A percentile compares a stretch with the other conserved stretches of the same genome.
Conservation (phyloP, 805 yeast species). For the Wickerhamomyces queroliae region DNA sequence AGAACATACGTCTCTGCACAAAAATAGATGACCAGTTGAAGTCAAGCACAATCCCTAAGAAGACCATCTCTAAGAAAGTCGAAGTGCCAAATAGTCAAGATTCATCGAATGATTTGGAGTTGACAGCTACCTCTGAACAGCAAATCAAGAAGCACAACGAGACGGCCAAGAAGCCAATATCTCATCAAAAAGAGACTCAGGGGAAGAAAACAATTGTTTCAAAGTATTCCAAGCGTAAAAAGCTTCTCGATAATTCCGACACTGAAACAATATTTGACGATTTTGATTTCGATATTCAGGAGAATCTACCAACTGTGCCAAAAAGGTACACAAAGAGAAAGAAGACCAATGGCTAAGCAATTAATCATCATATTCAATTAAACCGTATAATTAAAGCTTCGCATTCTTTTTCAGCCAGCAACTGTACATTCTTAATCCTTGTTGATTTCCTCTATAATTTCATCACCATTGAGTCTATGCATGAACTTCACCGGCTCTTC, state of each 20-base stretch:
- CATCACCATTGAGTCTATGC: conserved; percentile 58
- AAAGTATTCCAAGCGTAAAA: conserved; percentile 19
- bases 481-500: conserved; percentile 51
- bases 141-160: not conserved
- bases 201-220: not conserved
- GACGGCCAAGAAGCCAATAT: not conserved
- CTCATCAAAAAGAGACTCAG: not conserved
- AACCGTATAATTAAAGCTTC: not conserved
- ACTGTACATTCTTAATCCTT: conserved; percentile 1
- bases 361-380: not conserved
- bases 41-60: conserved; percentile 4
- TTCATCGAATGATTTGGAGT: conserved; percentile 1
- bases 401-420: not conserved
- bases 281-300: conserved; percentile 15
- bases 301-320: conserved; percentile 9
- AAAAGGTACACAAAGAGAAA: conserved; percentile 15
- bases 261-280: conserved; percentile 13
- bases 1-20: conserved; percentile 15
- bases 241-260: conserved; percentile 24
- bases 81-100: conserved; percentile 14
- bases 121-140: not conserved
- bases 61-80: conserved; percentile 13
- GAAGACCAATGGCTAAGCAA: conserved; percentile 13
- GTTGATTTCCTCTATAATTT: conserved; percentile 45
- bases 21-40: conserved; percentile 1